Base-by-base conservation (phyloP, 2,329 filamentous ascomycete species). In the Phialophora expanda region DNA sequence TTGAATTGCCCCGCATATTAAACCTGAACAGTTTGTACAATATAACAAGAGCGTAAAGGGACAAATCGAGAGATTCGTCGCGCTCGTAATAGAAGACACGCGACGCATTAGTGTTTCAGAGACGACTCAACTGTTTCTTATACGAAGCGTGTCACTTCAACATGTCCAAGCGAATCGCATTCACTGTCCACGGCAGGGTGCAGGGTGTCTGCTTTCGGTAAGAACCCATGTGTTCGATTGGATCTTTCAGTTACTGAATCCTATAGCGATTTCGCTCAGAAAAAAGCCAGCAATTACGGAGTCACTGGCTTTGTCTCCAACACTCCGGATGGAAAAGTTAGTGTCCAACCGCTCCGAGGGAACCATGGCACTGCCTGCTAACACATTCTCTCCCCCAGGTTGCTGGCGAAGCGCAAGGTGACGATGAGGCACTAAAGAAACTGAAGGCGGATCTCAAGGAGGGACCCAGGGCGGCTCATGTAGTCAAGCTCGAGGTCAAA, bases 351-450 rank as follows among this genome's bases (percentile, higher is more conserved):
- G 17, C 24, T 22, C 7, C 8, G 48, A 53, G 14, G 14, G 6
- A 5, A 34, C 2, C 12, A 67, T 30, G 11, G 44, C 44, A 61
- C 41, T 22, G 22, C 62, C 12, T 22, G 46, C 55, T 63, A 57
- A 69, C 59, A 44, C 48, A 51, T 20, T 9, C 53, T 20, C 17
- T 17, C 32, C 3, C 70, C 3, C 70, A 97, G 92, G 93, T 98
- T 55, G 87, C 92, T 74, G 94, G 94, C 28, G 93, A 97, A 79
- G 93, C 89, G 4, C 94, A 98, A 76, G 93, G 92, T 32, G 82
- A 85, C 1, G 83, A 88, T 1, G 84, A 87, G 0, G 78, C 84
- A 2, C 76, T 98, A 28, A 78, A 87, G 60, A 85, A 87, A 62
- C 90, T 97, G 70, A 79, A 96, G 41, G 86, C 89, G 71, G 88